Conservation (phyloP, 2,329 filamentous ascomycete genomes). For the Aspergillus caelatus region DNA sequence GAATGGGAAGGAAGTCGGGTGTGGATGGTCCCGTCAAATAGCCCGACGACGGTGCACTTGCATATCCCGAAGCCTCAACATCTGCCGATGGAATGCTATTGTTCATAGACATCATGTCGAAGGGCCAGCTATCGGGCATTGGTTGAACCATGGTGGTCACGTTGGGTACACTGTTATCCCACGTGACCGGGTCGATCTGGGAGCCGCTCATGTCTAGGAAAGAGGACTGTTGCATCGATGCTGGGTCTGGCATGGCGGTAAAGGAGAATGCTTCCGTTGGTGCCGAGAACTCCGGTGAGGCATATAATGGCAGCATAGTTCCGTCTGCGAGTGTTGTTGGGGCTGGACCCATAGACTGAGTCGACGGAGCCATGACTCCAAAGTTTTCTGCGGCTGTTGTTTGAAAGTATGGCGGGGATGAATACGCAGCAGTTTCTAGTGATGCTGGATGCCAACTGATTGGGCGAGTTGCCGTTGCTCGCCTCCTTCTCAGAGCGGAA, state of each 20-base stretch:
- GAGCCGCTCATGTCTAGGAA: conserved; percentile 28
- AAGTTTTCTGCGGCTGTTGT: conserved; percentile 21
- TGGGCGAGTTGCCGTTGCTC: conserved; percentile 58
- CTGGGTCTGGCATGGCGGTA: conserved; percentile 22
- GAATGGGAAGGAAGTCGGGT: conserved; percentile 42
- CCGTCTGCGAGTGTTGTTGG: conserved; percentile 21
- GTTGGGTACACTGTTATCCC: conserved; percentile 26
- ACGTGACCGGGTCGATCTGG: conserved; percentile 31
- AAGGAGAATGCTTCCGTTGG: conserved; percentile 28
- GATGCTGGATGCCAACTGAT: conserved; percentile 77
- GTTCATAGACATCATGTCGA: conserved; percentile 38
- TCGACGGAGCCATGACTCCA: conserved; percentile 20
- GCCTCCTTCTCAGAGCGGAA: conserved; percentile 34
- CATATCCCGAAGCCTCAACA: conserved; percentile 34
- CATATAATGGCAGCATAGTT: conserved; percentile 27
- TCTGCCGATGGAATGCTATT: conserved; percentile 35
- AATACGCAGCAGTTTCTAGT: conserved; percentile 35
- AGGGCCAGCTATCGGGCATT: conserved; percentile 33
- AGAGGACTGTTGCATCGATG: conserved; percentile 25
- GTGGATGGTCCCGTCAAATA: conserved; percentile 40
- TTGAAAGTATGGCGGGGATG: conserved; percentile 26
- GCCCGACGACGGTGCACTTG: conserved; percentile 39
- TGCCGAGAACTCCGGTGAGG: conserved; percentile 22
- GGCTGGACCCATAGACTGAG: conserved; percentile 23
- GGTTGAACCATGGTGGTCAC: conserved; percentile 26